These are phyloP conservation scores for Emergomyces africanus DNA, from an alignment of 2,329 filamentous ascomycete species.

Conservation along the genomic window DNA sequence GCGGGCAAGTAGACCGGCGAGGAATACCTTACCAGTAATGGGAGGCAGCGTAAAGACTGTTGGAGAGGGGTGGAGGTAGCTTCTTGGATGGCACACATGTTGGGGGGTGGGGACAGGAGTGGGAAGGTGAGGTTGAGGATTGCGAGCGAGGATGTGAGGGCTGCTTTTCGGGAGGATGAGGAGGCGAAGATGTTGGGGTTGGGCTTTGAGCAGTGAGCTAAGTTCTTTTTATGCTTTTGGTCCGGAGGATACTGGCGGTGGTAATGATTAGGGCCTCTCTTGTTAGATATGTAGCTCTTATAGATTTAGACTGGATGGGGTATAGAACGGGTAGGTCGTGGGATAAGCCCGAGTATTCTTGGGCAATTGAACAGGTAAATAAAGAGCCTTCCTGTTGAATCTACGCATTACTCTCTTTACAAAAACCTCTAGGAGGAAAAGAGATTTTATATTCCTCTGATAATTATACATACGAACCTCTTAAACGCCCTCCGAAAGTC, in stretches of 20 bases:
- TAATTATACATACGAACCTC: not conserved
- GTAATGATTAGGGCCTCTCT: not conserved
- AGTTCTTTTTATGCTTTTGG: not conserved
- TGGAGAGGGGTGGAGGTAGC: slow-evolving; percentile 13
- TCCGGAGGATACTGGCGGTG: not conserved
- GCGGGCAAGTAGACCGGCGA: no score
- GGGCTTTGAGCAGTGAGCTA: slow-evolving; percentile 19
- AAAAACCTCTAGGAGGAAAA: not conserved
- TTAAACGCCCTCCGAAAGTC: slow-evolving; percentile 1
- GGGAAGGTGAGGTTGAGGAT: slow-evolving; percentile 78
- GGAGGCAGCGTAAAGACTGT: no score
- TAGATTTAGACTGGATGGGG: not conserved
- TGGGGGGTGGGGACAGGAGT: slow-evolving; percentile 63
- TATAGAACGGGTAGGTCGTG: not conserved
- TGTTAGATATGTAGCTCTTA: not conserved
- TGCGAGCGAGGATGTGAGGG: slow-evolving; percentile 78
- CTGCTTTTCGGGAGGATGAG: slow-evolving; percentile 76
- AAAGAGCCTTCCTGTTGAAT: not conserved
- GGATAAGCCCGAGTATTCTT: not conserved
- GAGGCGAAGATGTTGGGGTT: slow-evolving; percentile 74
- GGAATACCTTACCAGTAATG: no score
- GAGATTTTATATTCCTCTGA: not conserved
- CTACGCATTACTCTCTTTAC: not conserved
- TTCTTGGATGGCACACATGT: slow-evolving; percentile 31
- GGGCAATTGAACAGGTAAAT: no score